A percentile compares a stretch with the other conserved stretches of the same genome.
phyloP scores from a whole-genome alignment of 768 basidiomycete genomes.

The Mycena haematopus region DNA sequence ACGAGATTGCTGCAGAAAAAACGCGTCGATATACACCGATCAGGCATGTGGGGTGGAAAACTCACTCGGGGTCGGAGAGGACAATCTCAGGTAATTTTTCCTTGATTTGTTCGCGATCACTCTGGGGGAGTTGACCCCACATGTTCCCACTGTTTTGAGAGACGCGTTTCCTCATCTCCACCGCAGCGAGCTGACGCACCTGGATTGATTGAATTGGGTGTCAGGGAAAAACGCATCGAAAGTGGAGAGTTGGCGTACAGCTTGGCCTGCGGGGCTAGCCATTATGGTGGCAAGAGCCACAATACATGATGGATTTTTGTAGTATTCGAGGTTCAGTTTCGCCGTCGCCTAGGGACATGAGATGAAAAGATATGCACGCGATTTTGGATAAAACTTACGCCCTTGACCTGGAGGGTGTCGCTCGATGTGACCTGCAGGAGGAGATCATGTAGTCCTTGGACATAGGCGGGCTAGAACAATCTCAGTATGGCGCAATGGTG shows the following conservation, averaged over 20 bases:
- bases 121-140: constrained; percentile 76
- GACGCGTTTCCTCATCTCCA: constrained; percentile 95
- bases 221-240: constrained; percentile 15
- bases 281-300: constrained; percentile 89
- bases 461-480: constrained; percentile 64
- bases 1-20: constrained; percentile 73
- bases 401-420: constrained; percentile 89
- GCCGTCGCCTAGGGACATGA: constrained; percentile 75
- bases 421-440: constrained; percentile 86
- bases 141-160: constrained; percentile 77
- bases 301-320: constrained; percentile 90
- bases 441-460: constrained; percentile 83
- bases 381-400: constrained; percentile 58
- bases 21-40: constrained; percentile 26
- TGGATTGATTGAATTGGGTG: constrained; percentile 40
- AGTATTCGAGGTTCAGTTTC: constrained; percentile 89
- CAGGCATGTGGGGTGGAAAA: constrained; percentile 18
- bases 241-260: constrained; percentile 59
- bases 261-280: constrained; percentile 72
- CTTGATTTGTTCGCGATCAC: constrained; percentile 85
- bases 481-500: constrained; percentile 29
- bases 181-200: constrained; percentile 97
- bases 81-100: constrained; percentile 78
- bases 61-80: constrained; percentile 79
- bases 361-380: constrained; percentile 17